Evolutionary conservation across 108 stramenopile species (phyloP), one percentile per base, ranked within the genome.

Genomic region (Cyclostephanos tholiformis): DNA sequence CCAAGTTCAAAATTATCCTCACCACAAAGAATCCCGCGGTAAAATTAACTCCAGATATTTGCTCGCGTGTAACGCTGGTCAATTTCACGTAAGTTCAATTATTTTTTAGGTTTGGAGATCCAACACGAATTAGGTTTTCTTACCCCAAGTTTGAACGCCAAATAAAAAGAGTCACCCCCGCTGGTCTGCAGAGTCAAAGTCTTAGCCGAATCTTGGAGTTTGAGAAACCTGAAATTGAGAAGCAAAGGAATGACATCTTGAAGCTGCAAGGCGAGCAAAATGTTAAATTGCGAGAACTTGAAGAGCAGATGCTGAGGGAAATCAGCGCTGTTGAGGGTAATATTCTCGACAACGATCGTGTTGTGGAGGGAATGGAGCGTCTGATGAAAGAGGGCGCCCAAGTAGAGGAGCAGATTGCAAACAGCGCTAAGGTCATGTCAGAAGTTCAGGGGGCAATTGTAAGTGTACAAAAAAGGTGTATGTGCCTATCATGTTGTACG

Each of bases 281-380:
- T 68, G 97, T 96, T 8, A 95, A 94, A 61, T 82, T 99, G 16
- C 84, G 98, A 27, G 94, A 93, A 50, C 91, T 99, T 9, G 98
- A 99, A 79, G 97, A 98, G 70, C 84, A 97, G 56, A 96, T 99
- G 82, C 81, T 99, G 29, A 83, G 88, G 35, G 88, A 90, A 51
- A 98, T 99, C 55, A 93, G 90, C 74, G 91, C 94, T 7, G 97
- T 95, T 52, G 88, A 97, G 79, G 98, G 97, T n/a, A 95, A 85
- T 63, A 98, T 99, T 77, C 88, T 99, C 17, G 99, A 99, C 57
- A 92, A 99, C 69, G 96, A 99, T 71, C 83, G 82, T 35, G 94
- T 98, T 44, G 92, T 99, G 25, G 83, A 89, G n/a, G 95, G 97
- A 14, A 95, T 99, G 90, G 97, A 98, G 69, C 83, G 87, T 23